Percentiles rank a stretch among this genome's conserved stretches.
phyloP scores from a whole-genome alignment of 495 filamentous ascomycete species.

The Rostrohypoxylon terebratum region DNA sequence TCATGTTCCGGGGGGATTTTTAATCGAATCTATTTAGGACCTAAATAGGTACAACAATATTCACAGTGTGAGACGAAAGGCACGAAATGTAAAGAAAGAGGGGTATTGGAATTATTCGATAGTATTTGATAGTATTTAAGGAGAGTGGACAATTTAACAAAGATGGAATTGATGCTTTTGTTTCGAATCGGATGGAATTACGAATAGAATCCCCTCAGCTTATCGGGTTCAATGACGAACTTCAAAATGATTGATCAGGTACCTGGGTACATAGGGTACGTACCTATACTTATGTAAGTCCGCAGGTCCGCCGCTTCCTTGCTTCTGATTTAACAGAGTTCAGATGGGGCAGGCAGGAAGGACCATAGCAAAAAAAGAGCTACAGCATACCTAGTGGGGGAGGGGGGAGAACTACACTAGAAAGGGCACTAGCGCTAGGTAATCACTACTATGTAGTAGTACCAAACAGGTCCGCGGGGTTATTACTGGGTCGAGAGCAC shows the following conservation, averaged over 20 bases:
- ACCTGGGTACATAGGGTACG: slow-evolving; percentile 6
- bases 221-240: slow-evolving; percentile 38
- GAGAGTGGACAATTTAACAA: slow-evolving; percentile 12
- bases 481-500: not conserved
- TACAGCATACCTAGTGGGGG: not conserved
- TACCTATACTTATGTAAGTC: not conserved
- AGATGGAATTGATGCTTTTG: slow-evolving; percentile 25
- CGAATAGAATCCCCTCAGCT: slow-evolving; percentile 26
- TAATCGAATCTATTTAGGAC: slow-evolving; percentile 5
- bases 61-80: not conserved
- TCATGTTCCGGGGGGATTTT: slow-evolving; percentile 25
- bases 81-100: not conserved
- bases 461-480: slow-evolving; percentile 28
- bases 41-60: slow-evolving; percentile 11
- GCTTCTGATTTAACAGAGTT: too few relatives aligned
- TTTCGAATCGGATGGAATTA: slow-evolving; percentile 17
- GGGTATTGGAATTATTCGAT: slow-evolving; percentile 1
- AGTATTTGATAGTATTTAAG: not conserved
- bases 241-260: slow-evolving; percentile 21
- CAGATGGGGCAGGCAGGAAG: too few relatives aligned
- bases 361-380: not conserved
- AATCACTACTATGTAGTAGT: too few relatives aligned
- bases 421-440: slow-evolving; percentile 1
- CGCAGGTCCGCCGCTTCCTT: slow-evolving; percentile 1
- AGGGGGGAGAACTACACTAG: not conserved